Evolutionary conservation across 2,329 filamentous ascomycete genomes (phyloP), one percentile per base, ranked within the genome.

Genomic region (Pochonia chlamydosporia): DNA sequence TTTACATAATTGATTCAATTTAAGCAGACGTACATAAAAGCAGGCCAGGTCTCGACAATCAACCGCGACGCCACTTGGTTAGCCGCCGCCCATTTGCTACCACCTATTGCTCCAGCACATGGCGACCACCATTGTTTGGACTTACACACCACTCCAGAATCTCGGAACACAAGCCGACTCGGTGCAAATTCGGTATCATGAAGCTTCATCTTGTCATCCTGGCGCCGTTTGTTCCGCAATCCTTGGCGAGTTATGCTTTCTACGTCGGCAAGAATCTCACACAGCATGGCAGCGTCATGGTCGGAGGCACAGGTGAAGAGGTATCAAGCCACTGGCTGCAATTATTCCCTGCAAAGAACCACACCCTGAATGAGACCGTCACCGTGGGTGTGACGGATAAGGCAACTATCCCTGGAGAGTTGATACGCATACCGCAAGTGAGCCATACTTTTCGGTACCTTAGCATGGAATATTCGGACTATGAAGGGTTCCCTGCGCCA

Each of bases 311-410:
- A 4, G 71, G 70, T 39, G 71, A 74, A 50, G 70, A 74, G 52
- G 69, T 73, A 0, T 74, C 70, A 0, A 69, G 65, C 8, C 70
- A 73, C 49, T 73, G 70, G 68, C 66, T 73, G 21, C 66, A 73
- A 47, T 58, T 74, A 26, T 73, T 73, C 40, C 61, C 69, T 1
- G 69, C 67, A 2, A 58, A 55, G 26, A 63, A 72, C 40, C 61
- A 73, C 43, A 53, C 62, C 1, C 36, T 66, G 0, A 71, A 73
- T 43, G 66, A 63, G 1, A 72, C 67, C 0, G 63, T 73, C 43
- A 64, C 60, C 39, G 67, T 71, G 8, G 68, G 68, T n/a, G 67
- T 70, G 6, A 70, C 68, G 5, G 49, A 63, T 45, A 61, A 64
- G 44, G 68, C 68, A 20, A 56, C 56, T 23, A 58, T 69, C 44